A percentile compares a stretch with the other conserved stretches of the same genome.
Evolutionary conservation across 2,329 filamentous ascomycete species (phyloP).

Genomic region (Aphanocladium album): DNA sequence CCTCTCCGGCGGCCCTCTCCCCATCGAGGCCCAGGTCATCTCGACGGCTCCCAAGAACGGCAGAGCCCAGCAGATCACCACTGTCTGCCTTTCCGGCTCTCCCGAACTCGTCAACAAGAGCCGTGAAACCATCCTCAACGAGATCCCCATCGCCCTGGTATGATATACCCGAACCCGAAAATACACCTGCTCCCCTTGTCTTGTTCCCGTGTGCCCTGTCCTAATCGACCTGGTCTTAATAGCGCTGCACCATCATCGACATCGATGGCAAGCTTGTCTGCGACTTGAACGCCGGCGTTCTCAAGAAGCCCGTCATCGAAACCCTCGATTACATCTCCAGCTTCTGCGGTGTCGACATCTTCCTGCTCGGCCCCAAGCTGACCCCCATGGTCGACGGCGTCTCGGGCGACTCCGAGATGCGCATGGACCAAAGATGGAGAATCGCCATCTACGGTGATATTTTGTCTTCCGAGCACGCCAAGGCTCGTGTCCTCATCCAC

Average conservation of each 20-base stretch:
- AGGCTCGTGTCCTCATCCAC: slow-evolving; percentile 92
- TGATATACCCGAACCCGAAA: slow-evolving; percentile 30
- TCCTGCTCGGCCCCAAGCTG: slow-evolving; percentile 85
- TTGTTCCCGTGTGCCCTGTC: not conserved
- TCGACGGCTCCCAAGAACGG: slow-evolving; percentile 72
- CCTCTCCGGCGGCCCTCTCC: slow-evolving; percentile 64
- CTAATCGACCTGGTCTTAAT: slow-evolving; percentile 19
- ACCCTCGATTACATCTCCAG: slow-evolving; percentile 82
- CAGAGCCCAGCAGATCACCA: slow-evolving; percentile 67
- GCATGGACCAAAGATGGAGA: slow-evolving; percentile 83
- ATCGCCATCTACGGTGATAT: slow-evolving; percentile 94
- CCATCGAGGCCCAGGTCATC: slow-evolving; percentile 79
- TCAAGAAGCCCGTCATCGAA: slow-evolving; percentile 72
- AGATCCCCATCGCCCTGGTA: slow-evolving; percentile 90
- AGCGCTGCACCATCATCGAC: slow-evolving; percentile 92
- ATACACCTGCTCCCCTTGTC: not conserved
- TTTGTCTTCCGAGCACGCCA: slow-evolving; percentile 92
- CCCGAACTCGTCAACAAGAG: slow-evolving; percentile 85
- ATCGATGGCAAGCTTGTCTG: slow-evolving; percentile 88
- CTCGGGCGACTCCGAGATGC: slow-evolving; percentile 74
- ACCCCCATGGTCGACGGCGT: slow-evolving; percentile 70
- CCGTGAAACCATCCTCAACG: slow-evolving; percentile 82
- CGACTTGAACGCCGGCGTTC: slow-evolving; percentile 60
- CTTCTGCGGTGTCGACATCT: slow-evolving; percentile 94
- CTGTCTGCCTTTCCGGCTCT: slow-evolving; percentile 85